Evolutionary conservation across 2,329 filamentous ascomycete genomes (phyloP), one percentile per base, ranked within the genome.

Genomic region (Aspergillus sp.): DNA sequence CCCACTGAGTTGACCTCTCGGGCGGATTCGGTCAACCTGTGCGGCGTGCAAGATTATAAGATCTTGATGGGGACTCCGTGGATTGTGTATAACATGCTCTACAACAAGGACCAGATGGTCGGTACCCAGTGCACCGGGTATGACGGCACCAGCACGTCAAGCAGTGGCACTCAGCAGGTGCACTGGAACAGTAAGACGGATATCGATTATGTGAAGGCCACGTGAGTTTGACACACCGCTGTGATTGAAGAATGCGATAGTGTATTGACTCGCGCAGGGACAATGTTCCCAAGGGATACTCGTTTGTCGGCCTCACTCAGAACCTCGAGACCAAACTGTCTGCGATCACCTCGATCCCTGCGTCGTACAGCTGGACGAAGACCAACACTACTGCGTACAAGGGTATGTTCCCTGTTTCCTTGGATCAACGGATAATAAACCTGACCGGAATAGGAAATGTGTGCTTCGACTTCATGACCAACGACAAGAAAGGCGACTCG

Each of bases 81-180:
- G 77, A 79, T 80, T 47, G 76, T 80, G 16, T 79, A 72, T 65
- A 78, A 77, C 63, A 80, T 80, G 77, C 76, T 77, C 57, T 80
- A 80, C 69, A 77, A 77, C 63, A 72, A 75, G 53, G 67, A 72
- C 31, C 62, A 70, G 52, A 78, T 77, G 45, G 69, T 69, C 7
- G 78, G 78, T 7, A 75, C 71, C 16, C 73, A 73, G 45, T 80
- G 78, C 67, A 79, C 77, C 1, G 70, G 70, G 50, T 80, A 76
- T 63, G 70, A 72, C 18, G 65, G 68, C 36, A 68, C 73, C 12
- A 65, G 69, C 0, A 73, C 69, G 2, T 60, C 62, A 14, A 52
- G 62, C 14, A 65, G 64, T n/a, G 75, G 75, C 6, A 68, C 69
- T 18, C 71, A 73, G 55, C 66, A 74, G 18, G 72, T 79, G n/a